Evolutionary conservation across 1,284 basidiomycete genomes (phyloP), one percentile per base, ranked within the genome.

Genomic region (Sanghuangporus weigelae): DNA sequence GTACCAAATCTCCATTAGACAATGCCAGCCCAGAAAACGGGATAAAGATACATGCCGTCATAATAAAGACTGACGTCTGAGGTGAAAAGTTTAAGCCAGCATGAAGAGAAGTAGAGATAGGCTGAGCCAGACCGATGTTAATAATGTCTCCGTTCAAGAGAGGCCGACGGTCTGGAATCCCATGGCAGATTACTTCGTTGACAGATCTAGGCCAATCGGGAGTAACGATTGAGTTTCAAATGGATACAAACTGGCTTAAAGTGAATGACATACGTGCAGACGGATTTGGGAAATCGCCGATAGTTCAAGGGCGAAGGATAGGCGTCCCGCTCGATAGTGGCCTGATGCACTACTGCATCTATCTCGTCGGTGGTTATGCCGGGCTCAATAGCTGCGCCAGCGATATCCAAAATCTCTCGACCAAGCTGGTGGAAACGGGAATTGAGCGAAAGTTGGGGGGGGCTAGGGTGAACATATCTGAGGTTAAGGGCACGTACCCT

Each of bases 121-220:
- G 31, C 31, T 38, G 42, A 62, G 49, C 58, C 76, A 67, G 70
- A 92, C 87, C 96, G 55, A 96, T 85, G 75, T 97, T 97, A 73
- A 97, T 79, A 69, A 98, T 98, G 75, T 98, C 96, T 31, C 95
- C 95, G 69, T 96, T 91, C 70, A 84, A 81, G 59, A 97, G 76
- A 68, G 89, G 92, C 63, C 95, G 81, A 69, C 91, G 82, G 77
- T 97, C 95, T 50, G 95, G 95, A 68, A 98, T 97, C 62, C 94
- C 94, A 75, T 99, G 97, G 74, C 97, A 99, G 71, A 99, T 96
- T 63, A 89, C 90, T 76, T 99, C 97, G 76, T 99, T 99, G 49
- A 99, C 79, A 35, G 93, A 95, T 38, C 91, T 92, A 56, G 60
- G 55, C 60, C 59, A 63, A 36, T 38, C 10, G 57, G 7, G 64